Conservation (phyloP, 352 stramenopile genomes). For the Phytophthora rubi region DNA sequence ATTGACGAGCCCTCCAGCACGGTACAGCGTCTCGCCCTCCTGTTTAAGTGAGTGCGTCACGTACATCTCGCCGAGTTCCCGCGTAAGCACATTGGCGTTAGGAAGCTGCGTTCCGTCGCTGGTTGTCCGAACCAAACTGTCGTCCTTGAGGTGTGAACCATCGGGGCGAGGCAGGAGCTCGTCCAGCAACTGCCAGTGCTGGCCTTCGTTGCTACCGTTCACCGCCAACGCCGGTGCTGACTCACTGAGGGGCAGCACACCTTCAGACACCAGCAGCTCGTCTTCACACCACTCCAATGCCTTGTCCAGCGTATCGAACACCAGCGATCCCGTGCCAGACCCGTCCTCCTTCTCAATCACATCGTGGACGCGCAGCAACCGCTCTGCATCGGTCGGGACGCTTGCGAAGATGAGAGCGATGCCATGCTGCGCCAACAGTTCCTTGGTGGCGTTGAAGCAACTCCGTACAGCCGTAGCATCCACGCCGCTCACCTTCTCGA, state of each 20-base stretch:
- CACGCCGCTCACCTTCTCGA: constrained; percentile 89
- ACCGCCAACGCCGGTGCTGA: constrained; percentile 36
- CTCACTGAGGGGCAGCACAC: constrained; percentile 73
- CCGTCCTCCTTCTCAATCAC: constrained; percentile 77
- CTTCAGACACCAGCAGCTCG: constrained; percentile 77
- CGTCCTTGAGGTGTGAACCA: constrained; percentile 25
- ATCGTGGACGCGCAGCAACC: constrained; percentile 77
- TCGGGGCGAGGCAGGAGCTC: constrained; percentile 59
- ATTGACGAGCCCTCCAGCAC: constrained; percentile 60
- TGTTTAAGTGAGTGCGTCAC: constrained; percentile 65
- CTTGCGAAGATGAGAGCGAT: constrained; percentile 80
- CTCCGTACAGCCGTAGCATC: constrained; percentile 88
- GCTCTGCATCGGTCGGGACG: constrained; percentile 72
- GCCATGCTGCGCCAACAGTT: constrained; percentile 78
- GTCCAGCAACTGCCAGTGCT: constrained; percentile 63
- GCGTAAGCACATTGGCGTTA: constrained; percentile 45
- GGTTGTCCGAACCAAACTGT: not conserved
- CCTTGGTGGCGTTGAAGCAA: constrained; percentile 88
- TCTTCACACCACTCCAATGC: constrained; percentile 90
- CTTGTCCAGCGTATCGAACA: constrained; percentile 87
- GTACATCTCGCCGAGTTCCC: constrained; percentile 75
- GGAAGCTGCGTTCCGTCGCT: not conserved
- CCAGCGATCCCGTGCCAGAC: constrained; percentile 59
- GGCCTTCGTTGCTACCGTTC: constrained; percentile 42
- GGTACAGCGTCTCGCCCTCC: constrained; percentile 73